Evolutionary conservation across 202 grass and related monocot genomes (phyloP), one percentile per base, ranked within the genome.

Genomic region (Brachypodium distachyon): DNA sequence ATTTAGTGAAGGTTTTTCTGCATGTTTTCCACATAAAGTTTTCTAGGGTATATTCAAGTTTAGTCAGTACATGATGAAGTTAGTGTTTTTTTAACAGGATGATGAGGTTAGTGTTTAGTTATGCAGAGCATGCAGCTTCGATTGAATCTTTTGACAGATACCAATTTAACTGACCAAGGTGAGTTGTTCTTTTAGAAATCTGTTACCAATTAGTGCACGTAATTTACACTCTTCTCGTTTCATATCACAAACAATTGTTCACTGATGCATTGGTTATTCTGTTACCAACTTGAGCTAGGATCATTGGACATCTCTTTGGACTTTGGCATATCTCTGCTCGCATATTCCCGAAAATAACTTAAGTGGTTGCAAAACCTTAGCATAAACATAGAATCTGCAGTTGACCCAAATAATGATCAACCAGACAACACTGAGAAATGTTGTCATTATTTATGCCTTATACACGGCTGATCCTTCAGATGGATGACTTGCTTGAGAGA

Each of bases 401-500:
- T 86, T 79, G 81, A 83, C 83, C 56, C 59, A 54, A 79, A 76
- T 88, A 79, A 76, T 88, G 44, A 76, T 59, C 18, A 82, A 23
- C 53, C 59, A 72, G 67, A 72, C 39, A 87, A 65, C 29, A 61
- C 23, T 44, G 81, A 76, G 79, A 38, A 71, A n/a, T 83, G 49
- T 55, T 76, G 37, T 34, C 53, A 83, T 84, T 83, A 61, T 83
- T 75, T 80, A 89, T 84, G 85, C 82, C 42, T 42, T 72, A 21
- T 33, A 70, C 39, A 75, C 67, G 49, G 49, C 23, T 73, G 12
- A 70, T 75, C 63, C 70, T 74, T 80, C 62, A 70, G 46, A 84
- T 70, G 76, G 76, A 86, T 88, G 79, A 83, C 73, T 63, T 86
- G 67, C 79, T 80, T 62, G 50, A 54, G 72, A 86, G 67, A 79